These are phyloP conservation scores for Sophora flavescens DNA, from an alignment of 306 rosid species.

Conservation along the genomic window DNA sequence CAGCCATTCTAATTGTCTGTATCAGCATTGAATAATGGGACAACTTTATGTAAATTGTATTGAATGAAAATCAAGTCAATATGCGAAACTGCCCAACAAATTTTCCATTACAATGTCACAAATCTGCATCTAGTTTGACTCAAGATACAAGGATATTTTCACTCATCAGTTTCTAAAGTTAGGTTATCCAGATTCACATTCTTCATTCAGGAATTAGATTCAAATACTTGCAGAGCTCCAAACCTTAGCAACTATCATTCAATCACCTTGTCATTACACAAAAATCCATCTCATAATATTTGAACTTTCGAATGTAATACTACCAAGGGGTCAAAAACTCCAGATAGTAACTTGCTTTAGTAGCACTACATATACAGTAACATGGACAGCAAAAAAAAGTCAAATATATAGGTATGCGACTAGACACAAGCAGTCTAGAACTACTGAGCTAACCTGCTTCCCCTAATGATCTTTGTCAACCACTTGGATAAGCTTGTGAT, in stretches of 20 bases:
- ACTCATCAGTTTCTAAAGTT: neutral
- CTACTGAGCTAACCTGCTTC: constrained; percentile 40
- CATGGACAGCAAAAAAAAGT: constrained; percentile 40
- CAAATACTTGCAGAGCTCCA: constrained; percentile 23
- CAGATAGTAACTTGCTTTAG: constrained; percentile 37
- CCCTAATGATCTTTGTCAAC: constrained; percentile 44
- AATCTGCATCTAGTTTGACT: neutral
- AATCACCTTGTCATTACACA: constrained; percentile 46
- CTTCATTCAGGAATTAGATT: constrained; percentile 1
- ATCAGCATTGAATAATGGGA: neutral
- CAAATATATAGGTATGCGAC: constrained; percentile 38
- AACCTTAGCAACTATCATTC: constrained; percentile 16
- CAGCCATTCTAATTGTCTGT: constrained; percentile 1
- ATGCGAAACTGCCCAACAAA: neutral
- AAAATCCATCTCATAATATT: constrained; percentile 39
- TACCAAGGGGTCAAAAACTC: constrained; percentile 46
- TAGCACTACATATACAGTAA: constrained; percentile 46
- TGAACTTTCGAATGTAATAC: constrained; percentile 36
- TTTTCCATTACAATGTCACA: constrained; percentile 22
- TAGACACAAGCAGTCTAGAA: constrained; percentile 28
- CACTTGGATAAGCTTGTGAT: constrained; percentile 48
- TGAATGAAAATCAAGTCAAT: constrained; percentile 3
- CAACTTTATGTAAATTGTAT: constrained; percentile 12
- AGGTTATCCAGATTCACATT: constrained; percentile 34
- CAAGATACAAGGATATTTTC: neutral